Evolutionary conservation across 1,139 yeast genomes (phyloP).

Genomic region (Debaryomyces sp.): DNA sequence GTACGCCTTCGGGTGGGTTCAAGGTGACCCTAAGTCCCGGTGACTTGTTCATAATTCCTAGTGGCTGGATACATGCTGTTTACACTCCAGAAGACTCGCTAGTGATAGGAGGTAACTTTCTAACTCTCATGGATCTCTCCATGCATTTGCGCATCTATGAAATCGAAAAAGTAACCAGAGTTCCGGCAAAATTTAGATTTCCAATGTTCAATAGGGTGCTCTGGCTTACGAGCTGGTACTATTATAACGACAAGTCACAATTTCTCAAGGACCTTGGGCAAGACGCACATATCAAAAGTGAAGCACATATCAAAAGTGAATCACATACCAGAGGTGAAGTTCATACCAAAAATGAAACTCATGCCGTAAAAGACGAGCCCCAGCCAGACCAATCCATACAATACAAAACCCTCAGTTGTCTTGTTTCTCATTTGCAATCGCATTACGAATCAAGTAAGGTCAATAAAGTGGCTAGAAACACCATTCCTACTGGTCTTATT

Average conservation of each 20-base stretch:
- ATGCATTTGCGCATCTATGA: slow-evolving; percentile 64
- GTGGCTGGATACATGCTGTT: slow-evolving; percentile 95
- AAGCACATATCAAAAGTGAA: background rate
- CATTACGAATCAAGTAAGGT: slow-evolving; percentile 34
- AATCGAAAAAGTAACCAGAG: slow-evolving; percentile 69
- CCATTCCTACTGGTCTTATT: slow-evolving; percentile 29
- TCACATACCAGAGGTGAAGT: background rate
- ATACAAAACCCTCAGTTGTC: slow-evolving; percentile 7
- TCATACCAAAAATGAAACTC: background rate
- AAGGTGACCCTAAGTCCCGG: slow-evolving; percentile 67
- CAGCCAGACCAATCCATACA: background rate
- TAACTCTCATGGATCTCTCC: slow-evolving; percentile 63
- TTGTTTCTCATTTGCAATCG: slow-evolving; percentile 23
- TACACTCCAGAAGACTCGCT: slow-evolving; percentile 80
- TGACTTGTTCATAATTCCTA: slow-evolving; percentile 80
- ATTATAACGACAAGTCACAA: slow-evolving; percentile 29
- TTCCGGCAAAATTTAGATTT: slow-evolving; percentile 74
- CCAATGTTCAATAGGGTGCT: slow-evolving; percentile 74
- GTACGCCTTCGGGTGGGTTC: slow-evolving; percentile 50
- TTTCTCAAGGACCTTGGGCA: slow-evolving; percentile 23
- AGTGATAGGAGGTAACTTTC: slow-evolving; percentile 85
- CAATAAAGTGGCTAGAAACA: slow-evolving; percentile 28
- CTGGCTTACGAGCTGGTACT: slow-evolving; percentile 63
- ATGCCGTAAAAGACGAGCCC: too few species aligned
- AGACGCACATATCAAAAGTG: background rate